Percentiles rank a stretch among this genome's conserved stretches.
phyloP scores from a whole-genome alignment of 1,284 basidiomycete genomes.

The Pseudozyma sp. region DNA sequence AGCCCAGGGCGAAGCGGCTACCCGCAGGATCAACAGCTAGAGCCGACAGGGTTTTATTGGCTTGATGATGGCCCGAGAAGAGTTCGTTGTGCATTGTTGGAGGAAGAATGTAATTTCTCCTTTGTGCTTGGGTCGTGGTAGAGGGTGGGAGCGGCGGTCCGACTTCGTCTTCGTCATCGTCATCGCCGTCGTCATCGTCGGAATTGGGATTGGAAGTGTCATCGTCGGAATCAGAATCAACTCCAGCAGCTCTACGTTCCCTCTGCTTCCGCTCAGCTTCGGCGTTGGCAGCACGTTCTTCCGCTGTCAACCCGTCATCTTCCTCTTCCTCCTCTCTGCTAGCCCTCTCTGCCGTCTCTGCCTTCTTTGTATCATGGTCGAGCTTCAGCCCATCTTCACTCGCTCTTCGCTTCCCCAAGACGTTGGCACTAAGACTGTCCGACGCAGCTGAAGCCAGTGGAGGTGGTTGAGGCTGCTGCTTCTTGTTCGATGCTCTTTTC shows the following conservation, averaged over 20 bases:
- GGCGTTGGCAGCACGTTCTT: slow-evolving; percentile 48
- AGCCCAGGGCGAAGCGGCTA: slow-evolving; percentile 88
- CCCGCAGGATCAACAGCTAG: slow-evolving; percentile 91
- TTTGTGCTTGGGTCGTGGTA: not conserved
- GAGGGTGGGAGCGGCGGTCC: slow-evolving; percentile 31
- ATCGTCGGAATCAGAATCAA: slow-evolving; percentile 13
- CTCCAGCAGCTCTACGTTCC: slow-evolving; percentile 26
- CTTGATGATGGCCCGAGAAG: slow-evolving; percentile 82
- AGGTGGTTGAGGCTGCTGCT: not conserved
- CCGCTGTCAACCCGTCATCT: slow-evolving; percentile 59
- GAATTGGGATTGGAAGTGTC: slow-evolving; percentile 29
- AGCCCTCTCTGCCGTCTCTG: not conserved
- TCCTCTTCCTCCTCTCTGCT: slow-evolving; percentile 32
- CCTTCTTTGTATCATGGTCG: too few relatives aligned
- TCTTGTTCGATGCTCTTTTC: slow-evolving; percentile 3
- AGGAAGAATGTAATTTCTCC: not conserved
- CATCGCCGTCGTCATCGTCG: slow-evolving; percentile 23
- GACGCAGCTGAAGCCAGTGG: not conserved
- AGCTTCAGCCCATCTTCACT: not conserved
- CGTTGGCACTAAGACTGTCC: not conserved
- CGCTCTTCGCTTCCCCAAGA: slow-evolving; percentile 20
- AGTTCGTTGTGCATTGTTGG: slow-evolving; percentile 58
- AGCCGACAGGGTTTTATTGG: slow-evolving; percentile 87
- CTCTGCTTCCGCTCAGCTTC: slow-evolving; percentile 10
- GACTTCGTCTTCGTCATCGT: slow-evolving; percentile 17